A percentile compares a stretch with the other conserved stretches of the same genome.
These are phyloP conservation scores for Syncephalis plumigaleata DNA, from an alignment of 371 early-diverging fungal species.

Conservation along the genomic window DNA sequence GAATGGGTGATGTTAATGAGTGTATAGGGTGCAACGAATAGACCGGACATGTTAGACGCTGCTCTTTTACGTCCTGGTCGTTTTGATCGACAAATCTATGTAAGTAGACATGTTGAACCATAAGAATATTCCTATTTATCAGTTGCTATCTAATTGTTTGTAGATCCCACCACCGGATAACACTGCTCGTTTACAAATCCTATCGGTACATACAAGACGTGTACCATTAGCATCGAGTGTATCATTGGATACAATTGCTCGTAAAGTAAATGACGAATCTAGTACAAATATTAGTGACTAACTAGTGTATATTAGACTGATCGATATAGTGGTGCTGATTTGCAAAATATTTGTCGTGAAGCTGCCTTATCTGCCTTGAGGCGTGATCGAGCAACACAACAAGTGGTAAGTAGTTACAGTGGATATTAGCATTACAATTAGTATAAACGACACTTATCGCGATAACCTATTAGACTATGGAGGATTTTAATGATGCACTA, in stretches of 20 bases:
- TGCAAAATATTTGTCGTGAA: slow-evolving; percentile 90
- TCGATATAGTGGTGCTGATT: slow-evolving; percentile 93
- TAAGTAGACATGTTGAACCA: slow-evolving; percentile 14
- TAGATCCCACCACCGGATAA: slow-evolving; percentile 77
- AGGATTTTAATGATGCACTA: slow-evolving; percentile 27
- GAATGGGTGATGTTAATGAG: not conserved
- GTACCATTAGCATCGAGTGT: slow-evolving; percentile 59
- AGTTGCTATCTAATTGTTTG: not conserved
- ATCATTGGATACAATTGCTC: slow-evolving; percentile 46
- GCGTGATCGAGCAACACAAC: slow-evolving; percentile 11
- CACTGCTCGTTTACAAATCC: slow-evolving; percentile 58
- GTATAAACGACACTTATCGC: not conserved
- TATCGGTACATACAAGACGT: slow-evolving; percentile 62
- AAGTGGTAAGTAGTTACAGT: slow-evolving; percentile 20
- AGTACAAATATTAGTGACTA: not conserved
- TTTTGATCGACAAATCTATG: slow-evolving; percentile 84
- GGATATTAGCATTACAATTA: not conserved
- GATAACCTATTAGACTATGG: slow-evolving; percentile 10
- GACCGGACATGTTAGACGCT: slow-evolving; percentile 90
- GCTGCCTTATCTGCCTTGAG: slow-evolving; percentile 59
- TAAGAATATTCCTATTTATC: not conserved
- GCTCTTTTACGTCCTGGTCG: slow-evolving; percentile 92
- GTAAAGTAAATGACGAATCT: slow-evolving; percentile 14
- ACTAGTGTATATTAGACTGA: slow-evolving; percentile 35
- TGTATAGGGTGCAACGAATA: slow-evolving; percentile 84